Evolutionary conservation across 2,329 filamentous ascomycete species (phyloP).

Genomic region (Phaeoacremonium minimum): DNA sequence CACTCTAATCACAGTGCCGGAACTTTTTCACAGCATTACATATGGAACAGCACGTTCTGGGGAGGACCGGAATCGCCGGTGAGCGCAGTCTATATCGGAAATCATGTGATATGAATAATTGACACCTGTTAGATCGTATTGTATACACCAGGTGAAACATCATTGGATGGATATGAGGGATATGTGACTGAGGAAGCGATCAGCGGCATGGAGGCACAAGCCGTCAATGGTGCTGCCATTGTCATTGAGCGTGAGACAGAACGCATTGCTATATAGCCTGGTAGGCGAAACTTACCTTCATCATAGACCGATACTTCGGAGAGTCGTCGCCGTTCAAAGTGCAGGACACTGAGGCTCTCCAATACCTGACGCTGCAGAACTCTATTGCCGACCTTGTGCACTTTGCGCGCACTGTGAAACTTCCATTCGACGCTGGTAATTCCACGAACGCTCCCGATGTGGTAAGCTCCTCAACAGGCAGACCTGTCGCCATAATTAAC

Average conservation of each 20-base stretch:
- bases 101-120: background rate
- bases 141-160: conserved; percentile 48
- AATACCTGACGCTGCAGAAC: conserved; percentile 49
- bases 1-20: background rate
- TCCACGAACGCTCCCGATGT: conserved; percentile 44
- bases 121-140: conserved; percentile 32
- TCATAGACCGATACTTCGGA: conserved; percentile 53
- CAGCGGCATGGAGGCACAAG: conserved; percentile 45
- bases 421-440: conserved; percentile 47
- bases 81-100: background rate
- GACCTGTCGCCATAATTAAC: conserved; percentile 13
- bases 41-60: conserved; percentile 4
- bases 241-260: conserved; percentile 55
- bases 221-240: conserved; percentile 48
- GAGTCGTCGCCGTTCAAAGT: conserved; percentile 46
- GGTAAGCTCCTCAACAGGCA: conserved; percentile 15
- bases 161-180: conserved; percentile 37
- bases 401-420: conserved; percentile 46
- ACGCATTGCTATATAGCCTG: too few relatives aligned
- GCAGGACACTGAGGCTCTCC: conserved; percentile 47
- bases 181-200: conserved; percentile 47
- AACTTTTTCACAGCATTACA: background rate
- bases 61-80: conserved; percentile 7
- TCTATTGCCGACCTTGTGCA: conserved; percentile 47
- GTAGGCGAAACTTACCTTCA: conserved; percentile 7